Base-by-base conservation (phyloP, 148 eudicot genomes). In the Chenopodium suecicum region DNA sequence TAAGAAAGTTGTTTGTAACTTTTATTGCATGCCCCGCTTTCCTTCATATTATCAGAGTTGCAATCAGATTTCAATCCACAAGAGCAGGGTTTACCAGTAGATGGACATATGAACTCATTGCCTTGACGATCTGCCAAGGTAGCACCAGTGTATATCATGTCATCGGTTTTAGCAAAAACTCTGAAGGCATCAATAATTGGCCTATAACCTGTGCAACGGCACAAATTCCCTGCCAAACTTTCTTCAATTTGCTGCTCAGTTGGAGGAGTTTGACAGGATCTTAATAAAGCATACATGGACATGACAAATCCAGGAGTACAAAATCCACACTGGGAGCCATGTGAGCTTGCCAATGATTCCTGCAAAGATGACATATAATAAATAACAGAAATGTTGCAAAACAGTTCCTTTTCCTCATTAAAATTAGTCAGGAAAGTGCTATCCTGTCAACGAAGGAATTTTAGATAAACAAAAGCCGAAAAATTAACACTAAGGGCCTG, bases 261-360 rank as follows among this genome's bases (percentile, higher is more conserved):
- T 77, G 98, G 99, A 76, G 90, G 90, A 41, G 86, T 84, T 85
- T 83, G 75, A 81, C 94, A 86, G 73, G 99, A 97, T 80, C 98
- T 87, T 84, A 97, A 78, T 70, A 97, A 86, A 83, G 98, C 99
- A 86, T 97, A 97, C 98, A 97, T 90, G 52, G 99, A 97, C 99
- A 97, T 97, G 68, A 97, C 83, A 84, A 97, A 97, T 86, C 99
- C 99, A 89, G 99, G 98, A 70, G 99, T 97, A 75, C 99, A 97
- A 85, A 97, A 97, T 83, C 99, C 99, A 86, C 99, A 97, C 74
- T 97, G 99, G 66, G 99, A 94, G 47, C 99, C 99, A 83, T 97
- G 99, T 80, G 93, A 84, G 27, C 29, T 84, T 54, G 99, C 99
- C 54, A 97, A 88, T 70, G 89, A 90, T 91, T 97, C 97, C 99